Percentiles rank a stretch among this genome's conserved stretches.
Evolutionary conservation across 257 asterid species (phyloP).

Genomic region (Leptodermis oblonga): DNA sequence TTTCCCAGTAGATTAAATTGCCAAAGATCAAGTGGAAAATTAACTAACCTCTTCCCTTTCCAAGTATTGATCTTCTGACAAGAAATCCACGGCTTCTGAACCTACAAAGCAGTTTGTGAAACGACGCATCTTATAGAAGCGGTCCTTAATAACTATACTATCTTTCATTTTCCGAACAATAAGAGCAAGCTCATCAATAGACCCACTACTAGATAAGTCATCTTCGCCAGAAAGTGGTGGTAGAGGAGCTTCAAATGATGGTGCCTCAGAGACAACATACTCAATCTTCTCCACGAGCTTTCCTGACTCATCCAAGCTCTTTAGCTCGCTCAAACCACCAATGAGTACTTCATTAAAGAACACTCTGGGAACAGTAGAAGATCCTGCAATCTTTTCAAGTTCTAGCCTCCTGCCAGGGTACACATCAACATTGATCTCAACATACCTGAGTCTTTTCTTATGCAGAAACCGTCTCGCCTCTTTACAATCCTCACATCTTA

Average conservation of each 20-base stretch:
- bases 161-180: slow-evolving; percentile 75
- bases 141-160: slow-evolving; percentile 50
- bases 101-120: slow-evolving; percentile 66
- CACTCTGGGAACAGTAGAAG: slow-evolving; percentile 65
- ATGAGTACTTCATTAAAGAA: slow-evolving; percentile 75
- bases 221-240: slow-evolving; percentile 99
- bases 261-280: slow-evolving; percentile 60
- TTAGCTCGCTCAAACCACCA: slow-evolving; percentile 69
- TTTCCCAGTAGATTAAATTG: background rate
- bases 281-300: slow-evolving; percentile 76
- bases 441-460: slow-evolving; percentile 60
- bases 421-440: slow-evolving; percentile 74
- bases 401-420: slow-evolving; percentile 69
- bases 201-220: slow-evolving; percentile 67
- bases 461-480: slow-evolving; percentile 57
- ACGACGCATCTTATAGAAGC: slow-evolving; percentile 77
- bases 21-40: slow-evolving; percentile 17
- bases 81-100: slow-evolving; percentile 78
- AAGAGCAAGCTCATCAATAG: slow-evolving; percentile 81
- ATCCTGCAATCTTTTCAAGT: slow-evolving; percentile 71
- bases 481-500: slow-evolving; percentile 65
- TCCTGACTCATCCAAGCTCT: slow-evolving; percentile 62
- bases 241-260: slow-evolving; percentile 74
- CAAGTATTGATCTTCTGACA: slow-evolving; percentile 85
- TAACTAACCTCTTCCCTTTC: slow-evolving; percentile 78